A percentile compares a stretch with the other conserved stretches of the same genome.
These are phyloP conservation scores for Zostera marina DNA, from an alignment of 116 monocot genomes.

Conservation along the genomic window DNA sequence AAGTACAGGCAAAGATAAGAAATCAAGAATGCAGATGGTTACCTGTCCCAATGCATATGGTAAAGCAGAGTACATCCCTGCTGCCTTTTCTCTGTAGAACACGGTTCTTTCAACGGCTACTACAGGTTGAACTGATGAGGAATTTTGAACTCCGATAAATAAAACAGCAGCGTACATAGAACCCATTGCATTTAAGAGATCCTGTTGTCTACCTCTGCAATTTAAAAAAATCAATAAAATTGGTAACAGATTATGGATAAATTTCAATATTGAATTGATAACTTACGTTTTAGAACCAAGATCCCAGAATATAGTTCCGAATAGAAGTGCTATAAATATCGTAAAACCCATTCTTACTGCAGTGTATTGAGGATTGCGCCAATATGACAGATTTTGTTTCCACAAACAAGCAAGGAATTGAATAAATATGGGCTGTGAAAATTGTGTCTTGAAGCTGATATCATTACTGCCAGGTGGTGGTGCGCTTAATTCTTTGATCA, in stretches of 20 bases:
- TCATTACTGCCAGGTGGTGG: slow-evolving; percentile 39
- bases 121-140: slow-evolving; percentile 49
- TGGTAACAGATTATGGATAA: background rate
- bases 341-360: slow-evolving; percentile 54
- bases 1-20: background rate
- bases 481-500: slow-evolving; percentile 40
- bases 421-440: slow-evolving; percentile 26
- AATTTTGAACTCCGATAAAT: slow-evolving; percentile 51
- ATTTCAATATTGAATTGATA: background rate
- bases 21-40: background rate
- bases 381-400: slow-evolving; percentile 63
- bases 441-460: slow-evolving; percentile 40
- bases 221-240: too few relatives aligned
- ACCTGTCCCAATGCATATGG: slow-evolving; percentile 78
- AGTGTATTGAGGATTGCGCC: slow-evolving; percentile 62
- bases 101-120: slow-evolving; percentile 59
- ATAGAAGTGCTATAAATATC: slow-evolving; percentile 36
- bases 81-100: slow-evolving; percentile 73
- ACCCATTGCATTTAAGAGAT: slow-evolving; percentile 63
- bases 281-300: slow-evolving; percentile 39
- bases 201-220: slow-evolving; percentile 18
- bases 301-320: slow-evolving; percentile 60
- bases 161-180: slow-evolving; percentile 63
- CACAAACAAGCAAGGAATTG: slow-evolving; percentile 60
- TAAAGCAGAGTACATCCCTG: slow-evolving; percentile 77